A percentile compares a stretch with the other conserved stretches of the same genome.
phyloP scores from a whole-genome alignment of 2,329 filamentous ascomycete genomes.

The Aspergillus proliferans region DNA sequence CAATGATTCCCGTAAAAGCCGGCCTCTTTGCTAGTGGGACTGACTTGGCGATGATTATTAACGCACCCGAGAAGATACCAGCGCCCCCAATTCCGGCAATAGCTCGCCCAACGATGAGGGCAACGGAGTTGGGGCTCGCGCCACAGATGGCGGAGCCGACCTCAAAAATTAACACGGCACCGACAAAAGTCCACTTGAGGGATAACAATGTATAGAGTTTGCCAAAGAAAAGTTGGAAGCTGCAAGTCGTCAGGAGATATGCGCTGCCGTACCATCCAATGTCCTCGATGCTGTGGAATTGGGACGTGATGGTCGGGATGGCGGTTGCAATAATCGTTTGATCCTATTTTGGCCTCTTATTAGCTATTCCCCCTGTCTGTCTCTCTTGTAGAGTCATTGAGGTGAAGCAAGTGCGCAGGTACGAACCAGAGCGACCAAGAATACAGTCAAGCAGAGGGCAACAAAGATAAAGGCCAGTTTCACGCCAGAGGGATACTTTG shows the following conservation, averaged over 20 bases:
- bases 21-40: constrained; percentile 27
- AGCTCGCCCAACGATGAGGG: constrained; percentile 30
- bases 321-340: constrained; percentile 33
- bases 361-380: too few relatives aligned
- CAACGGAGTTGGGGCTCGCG: constrained; percentile 21
- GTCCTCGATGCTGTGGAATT: constrained; percentile 36
- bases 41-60: constrained; percentile 27
- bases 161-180: constrained; percentile 30
- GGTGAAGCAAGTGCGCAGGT: too few relatives aligned
- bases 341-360: constrained; percentile 2
- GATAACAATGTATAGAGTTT: constrained; percentile 30
- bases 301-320: constrained; percentile 36
- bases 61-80: constrained; percentile 26
- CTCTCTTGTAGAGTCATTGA: too few relatives aligned
- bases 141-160: constrained; percentile 29
- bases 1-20: constrained; percentile 24
- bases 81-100: constrained; percentile 25
- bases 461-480: too few relatives aligned
- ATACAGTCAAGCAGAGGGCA: too few relatives aligned
- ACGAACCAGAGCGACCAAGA: too few relatives aligned
- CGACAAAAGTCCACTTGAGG: constrained; percentile 32
- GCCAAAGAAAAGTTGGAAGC: constrained; percentile 34
- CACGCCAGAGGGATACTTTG: too few relatives aligned
- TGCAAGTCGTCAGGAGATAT: constrained; percentile 31
- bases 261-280: constrained; percentile 39